Percentiles rank a stretch among this genome's conserved stretches.
Evolutionary conservation across 1,284 basidiomycete genomes (phyloP).

Genomic region (Uromyces viciae-fabae): DNA sequence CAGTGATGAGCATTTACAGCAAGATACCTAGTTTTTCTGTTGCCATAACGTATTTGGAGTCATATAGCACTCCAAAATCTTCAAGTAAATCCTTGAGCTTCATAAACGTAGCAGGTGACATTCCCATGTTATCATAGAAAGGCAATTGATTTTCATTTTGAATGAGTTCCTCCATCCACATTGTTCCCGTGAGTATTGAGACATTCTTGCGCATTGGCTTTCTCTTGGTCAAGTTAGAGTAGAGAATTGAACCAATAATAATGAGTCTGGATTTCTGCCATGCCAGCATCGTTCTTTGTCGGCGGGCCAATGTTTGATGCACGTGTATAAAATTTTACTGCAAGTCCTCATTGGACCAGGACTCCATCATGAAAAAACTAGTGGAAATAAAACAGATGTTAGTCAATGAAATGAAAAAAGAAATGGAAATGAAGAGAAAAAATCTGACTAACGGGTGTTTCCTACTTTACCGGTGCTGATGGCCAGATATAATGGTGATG

Average conservation of each 20-base stretch:
- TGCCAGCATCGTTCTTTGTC: not conserved
- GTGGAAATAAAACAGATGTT: no score
- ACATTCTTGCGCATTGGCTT: not conserved
- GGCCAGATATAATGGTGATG: no score
- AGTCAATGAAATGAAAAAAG: no score
- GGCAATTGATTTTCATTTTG: not conserved
- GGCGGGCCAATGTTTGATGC: no score
- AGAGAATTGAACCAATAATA: not conserved
- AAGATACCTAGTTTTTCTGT: not conserved
- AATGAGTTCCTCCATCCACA: not conserved
- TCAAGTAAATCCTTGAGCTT: not conserved
- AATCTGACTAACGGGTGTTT: no score
- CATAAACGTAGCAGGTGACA: not conserved
- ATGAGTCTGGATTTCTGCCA: not conserved
- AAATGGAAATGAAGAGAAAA: no score
- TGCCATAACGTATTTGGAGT: not conserved
- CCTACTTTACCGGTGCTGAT: no score
- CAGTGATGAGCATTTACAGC: conserved; percentile 7
- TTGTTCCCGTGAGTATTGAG: not conserved
- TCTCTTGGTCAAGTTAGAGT: not conserved
- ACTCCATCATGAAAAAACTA: no score
- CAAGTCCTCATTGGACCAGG: no score
- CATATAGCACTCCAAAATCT: not conserved
- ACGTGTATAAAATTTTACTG: no score
- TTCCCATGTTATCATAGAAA: conserved; percentile 3